Percentiles rank a stretch among this genome's conserved stretches.
Conservation (phyloP, 768 basidiomycete genomes). For the Sporobolomyces roseus region DNA sequence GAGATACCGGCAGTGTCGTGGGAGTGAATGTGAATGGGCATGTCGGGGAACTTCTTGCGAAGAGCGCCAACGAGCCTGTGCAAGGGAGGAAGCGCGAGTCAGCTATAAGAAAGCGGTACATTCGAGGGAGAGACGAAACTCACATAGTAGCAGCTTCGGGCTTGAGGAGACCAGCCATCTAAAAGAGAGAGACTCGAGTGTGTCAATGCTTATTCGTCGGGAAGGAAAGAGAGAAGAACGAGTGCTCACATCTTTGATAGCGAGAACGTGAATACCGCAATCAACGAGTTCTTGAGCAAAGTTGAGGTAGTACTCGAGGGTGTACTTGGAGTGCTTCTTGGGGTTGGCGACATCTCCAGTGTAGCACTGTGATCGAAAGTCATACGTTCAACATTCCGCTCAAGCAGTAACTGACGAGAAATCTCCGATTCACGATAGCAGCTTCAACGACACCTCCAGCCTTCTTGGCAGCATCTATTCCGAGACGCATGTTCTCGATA, state of each 20-base stretch:
- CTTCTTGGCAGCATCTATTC: constrained; percentile 99
- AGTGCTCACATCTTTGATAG: constrained; percentile 94
- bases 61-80: constrained; percentile 84
- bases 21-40: constrained; percentile 98
- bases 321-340: constrained; percentile 87
- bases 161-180: constrained; percentile 69
- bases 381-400: neutral
- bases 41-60: constrained; percentile 89
- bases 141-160: constrained; percentile 88
- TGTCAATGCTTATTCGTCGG: too few relatives aligned
- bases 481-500: constrained; percentile 95
- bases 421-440: constrained; percentile 37
- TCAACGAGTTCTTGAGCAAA: constrained; percentile 75
- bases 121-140: constrained; percentile 45
- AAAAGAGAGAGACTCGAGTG: neutral
- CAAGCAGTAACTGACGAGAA: too few relatives aligned
- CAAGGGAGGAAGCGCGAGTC: neutral
- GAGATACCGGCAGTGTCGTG: constrained; percentile 99
- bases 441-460: constrained; percentile 98
- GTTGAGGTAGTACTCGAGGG: constrained; percentile 92
- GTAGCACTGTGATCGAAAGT: constrained; percentile 61
- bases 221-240: neutral
- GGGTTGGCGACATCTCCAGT: constrained; percentile 93
- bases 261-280: constrained; percentile 83
- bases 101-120: neutral